Conservation (phyloP, 768 basidiomycete genomes). For the Pleurotus pulmonarius region DNA sequence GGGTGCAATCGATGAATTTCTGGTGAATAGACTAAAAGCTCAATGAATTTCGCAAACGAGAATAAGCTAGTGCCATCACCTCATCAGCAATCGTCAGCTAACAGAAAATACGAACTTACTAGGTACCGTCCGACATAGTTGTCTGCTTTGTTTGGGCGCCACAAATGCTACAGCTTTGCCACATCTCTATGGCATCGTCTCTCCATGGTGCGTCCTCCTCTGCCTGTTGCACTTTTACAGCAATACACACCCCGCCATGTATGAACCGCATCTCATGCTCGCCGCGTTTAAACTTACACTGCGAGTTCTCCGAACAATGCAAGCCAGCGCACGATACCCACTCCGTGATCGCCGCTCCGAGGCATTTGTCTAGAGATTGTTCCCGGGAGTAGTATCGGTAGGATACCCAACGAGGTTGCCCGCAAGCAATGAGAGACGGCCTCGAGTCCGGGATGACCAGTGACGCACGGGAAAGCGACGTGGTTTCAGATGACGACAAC, state of each 20-base stretch:
- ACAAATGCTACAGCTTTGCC: slow-evolving; percentile 51
- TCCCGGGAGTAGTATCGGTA: slow-evolving; percentile 44
- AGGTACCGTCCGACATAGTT: slow-evolving; percentile 45
- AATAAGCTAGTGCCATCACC: slow-evolving; percentile 31
- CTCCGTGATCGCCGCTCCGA: slow-evolving; percentile 41
- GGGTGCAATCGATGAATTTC: slow-evolving; percentile 29
- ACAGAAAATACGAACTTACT: slow-evolving; percentile 33
- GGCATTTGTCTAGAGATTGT: slow-evolving; percentile 25
- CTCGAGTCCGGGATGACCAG: too few species aligned
- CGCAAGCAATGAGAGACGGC: slow-evolving; percentile 27
- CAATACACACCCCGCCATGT: slow-evolving; percentile 31
- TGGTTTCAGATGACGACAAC: not conserved
- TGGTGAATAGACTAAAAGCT: slow-evolving; percentile 47
- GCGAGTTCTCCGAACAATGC: slow-evolving; percentile 29
- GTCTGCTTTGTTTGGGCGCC: slow-evolving; percentile 25
- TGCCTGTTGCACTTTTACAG: slow-evolving; percentile 18
- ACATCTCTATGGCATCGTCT: slow-evolving; percentile 32
- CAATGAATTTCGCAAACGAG: slow-evolving; percentile 57
- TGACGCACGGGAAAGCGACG: slow-evolving; percentile 6
- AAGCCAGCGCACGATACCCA: slow-evolving; percentile 25
- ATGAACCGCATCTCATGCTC: slow-evolving; percentile 45
- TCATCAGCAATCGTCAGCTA: not conserved
- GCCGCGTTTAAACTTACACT: slow-evolving; percentile 28
- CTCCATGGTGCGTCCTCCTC: slow-evolving; percentile 8
- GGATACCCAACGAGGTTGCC: slow-evolving; percentile 44